Conservation (phyloP, 2,329 filamentous ascomycete species). For the Ustulina deusta region DNA sequence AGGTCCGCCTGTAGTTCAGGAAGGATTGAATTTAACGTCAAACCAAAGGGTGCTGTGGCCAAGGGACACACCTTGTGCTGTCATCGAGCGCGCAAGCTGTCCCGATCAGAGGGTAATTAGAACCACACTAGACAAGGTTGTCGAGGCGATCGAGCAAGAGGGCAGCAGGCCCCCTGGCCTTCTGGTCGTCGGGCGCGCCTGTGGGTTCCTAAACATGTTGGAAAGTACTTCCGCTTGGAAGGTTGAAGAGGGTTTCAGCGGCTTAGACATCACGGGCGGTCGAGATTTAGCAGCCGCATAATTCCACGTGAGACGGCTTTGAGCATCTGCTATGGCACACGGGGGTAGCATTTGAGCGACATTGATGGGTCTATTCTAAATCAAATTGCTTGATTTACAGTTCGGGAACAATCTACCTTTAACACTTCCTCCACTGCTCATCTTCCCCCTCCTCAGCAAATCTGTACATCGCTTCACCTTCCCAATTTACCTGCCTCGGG, state of each 20-base stretch:
- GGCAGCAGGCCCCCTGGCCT: slow-evolving; percentile 90
- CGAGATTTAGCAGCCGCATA: slow-evolving; percentile 37
- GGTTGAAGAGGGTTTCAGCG: slow-evolving; percentile 88
- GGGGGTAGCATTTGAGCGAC: background rate
- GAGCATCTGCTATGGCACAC: slow-evolving; percentile 4
- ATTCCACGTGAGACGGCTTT: background rate
- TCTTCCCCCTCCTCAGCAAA: background rate
- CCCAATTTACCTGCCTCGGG: background rate
- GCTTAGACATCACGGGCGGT: slow-evolving; percentile 66
- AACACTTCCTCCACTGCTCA: slow-evolving; percentile 15
- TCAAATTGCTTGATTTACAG: slow-evolving; percentile 27
- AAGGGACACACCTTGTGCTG: slow-evolving; percentile 83
- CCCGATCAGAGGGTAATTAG: slow-evolving; percentile 93
- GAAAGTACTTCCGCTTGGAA: slow-evolving; percentile 75
- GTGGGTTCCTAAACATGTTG: slow-evolving; percentile 76
- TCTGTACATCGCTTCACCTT: background rate
- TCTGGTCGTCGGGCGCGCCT: slow-evolving; percentile 85
- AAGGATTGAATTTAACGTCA: background rate
- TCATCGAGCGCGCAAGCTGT: slow-evolving; percentile 93
- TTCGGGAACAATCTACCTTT: slow-evolving; percentile 34
- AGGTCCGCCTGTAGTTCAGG: slow-evolving; percentile 44
- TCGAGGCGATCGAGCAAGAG: slow-evolving; percentile 85
- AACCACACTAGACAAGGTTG: slow-evolving; percentile 84
- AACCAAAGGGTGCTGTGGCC: slow-evolving; percentile 70
- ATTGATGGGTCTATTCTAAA: slow-evolving; percentile 11